Evolutionary conservation across 768 basidiomycete genomes (phyloP).

Genomic region (Lactarius psammicola): DNA sequence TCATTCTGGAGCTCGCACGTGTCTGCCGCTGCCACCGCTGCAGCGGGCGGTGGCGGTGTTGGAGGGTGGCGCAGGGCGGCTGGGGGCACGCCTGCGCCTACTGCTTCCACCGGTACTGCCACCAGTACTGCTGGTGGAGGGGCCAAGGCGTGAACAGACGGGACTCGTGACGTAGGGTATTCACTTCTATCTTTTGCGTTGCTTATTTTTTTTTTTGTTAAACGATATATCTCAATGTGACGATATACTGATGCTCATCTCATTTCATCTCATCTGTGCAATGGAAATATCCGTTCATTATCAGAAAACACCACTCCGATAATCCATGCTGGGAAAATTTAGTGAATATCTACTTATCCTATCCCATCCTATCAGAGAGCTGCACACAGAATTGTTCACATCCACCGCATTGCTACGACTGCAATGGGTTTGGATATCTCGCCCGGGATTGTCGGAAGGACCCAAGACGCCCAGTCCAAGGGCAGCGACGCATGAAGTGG

Average conservation of each 20-base stretch:
- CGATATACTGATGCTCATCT: conserved; percentile 1
- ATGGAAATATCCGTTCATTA: neutral
- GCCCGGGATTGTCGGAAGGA: too few relatives aligned
- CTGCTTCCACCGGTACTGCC: neutral
- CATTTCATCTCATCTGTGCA: neutral
- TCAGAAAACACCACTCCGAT: too few relatives aligned
- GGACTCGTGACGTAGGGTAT: neutral
- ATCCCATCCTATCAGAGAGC: too few relatives aligned
- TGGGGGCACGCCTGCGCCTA: neutral
- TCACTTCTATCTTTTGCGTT: neutral
- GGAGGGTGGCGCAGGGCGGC: neutral
- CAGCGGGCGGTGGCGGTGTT: neutral
- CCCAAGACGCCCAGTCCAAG: too few relatives aligned
- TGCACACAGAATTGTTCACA: too few relatives aligned
- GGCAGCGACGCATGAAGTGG: too few relatives aligned
- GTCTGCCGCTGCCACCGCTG: neutral
- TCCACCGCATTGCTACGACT: too few relatives aligned
- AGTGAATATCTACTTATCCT: too few relatives aligned
- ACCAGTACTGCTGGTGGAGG: neutral
- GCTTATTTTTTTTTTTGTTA: neutral
- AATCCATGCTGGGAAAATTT: too few relatives aligned
- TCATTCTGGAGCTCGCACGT: conserved; percentile 30
- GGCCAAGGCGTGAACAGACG: conserved; percentile 4
- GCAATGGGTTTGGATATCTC: too few relatives aligned
- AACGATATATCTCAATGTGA: neutral